Evolutionary conservation across 2,329 filamentous ascomycete genomes (phyloP).

Genomic region (Cercospora canescens): DNA sequence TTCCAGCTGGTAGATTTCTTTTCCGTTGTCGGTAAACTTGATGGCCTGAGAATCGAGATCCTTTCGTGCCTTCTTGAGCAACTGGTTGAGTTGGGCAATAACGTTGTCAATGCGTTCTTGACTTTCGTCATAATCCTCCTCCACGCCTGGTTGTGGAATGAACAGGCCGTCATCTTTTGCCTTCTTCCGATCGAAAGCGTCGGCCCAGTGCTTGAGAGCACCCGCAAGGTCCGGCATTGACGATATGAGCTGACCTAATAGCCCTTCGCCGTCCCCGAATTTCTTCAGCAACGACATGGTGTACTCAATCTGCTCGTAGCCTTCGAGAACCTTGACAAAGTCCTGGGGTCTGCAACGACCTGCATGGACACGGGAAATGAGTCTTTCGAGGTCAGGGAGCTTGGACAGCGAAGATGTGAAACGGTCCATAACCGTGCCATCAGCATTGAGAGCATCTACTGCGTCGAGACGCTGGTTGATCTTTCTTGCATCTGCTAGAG

Average conservation of each 20-base stretch:
- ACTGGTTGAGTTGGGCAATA: constrained; percentile 67
- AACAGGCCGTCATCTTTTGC: constrained; percentile 79
- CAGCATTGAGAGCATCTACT: constrained; percentile 86
- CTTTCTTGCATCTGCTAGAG: constrained; percentile 77
- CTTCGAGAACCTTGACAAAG: constrained; percentile 89
- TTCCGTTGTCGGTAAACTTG: constrained; percentile 71
- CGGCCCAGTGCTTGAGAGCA: constrained; percentile 80
- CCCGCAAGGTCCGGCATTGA: constrained; percentile 82
- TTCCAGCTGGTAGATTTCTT: constrained; percentile 96
- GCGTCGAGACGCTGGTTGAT: constrained; percentile 95
- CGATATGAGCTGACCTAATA: constrained; percentile 79
- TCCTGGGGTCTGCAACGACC: constrained; percentile 87
- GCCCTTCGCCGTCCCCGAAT: constrained; percentile 73
- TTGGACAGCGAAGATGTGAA: constrained; percentile 87
- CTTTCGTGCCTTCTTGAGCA: constrained; percentile 70
- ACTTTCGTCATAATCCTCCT: constrained; percentile 88
- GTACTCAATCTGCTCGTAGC: constrained; percentile 97
- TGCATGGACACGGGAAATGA: constrained; percentile 93
- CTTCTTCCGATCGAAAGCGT: constrained; percentile 81
- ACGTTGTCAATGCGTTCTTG: constrained; percentile 74
- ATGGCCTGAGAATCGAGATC: constrained; percentile 70
- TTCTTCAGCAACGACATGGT: constrained; percentile 78
- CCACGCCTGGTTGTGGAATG: constrained; percentile 82
- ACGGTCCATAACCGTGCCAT: constrained; percentile 76
- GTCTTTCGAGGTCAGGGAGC: constrained; percentile 88